These are phyloP conservation scores for Saturnispora sekii DNA, from an alignment of 805 yeast species.

Conservation along the genomic window DNA sequence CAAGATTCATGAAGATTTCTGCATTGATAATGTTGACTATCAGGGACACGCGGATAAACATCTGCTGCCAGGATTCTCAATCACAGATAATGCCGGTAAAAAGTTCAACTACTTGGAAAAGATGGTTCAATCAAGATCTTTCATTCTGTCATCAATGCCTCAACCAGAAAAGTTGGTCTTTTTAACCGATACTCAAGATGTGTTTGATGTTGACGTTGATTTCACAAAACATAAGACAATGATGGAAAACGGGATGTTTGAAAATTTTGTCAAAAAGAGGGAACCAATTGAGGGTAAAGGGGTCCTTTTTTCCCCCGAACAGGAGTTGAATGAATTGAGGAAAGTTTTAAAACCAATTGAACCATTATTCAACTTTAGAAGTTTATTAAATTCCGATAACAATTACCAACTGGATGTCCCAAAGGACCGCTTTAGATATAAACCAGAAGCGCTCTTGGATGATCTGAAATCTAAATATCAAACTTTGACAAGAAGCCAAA, in stretches of 20 bases:
- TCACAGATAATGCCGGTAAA: slow-evolving; percentile 14
- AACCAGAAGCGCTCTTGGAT: slow-evolving; percentile 15
- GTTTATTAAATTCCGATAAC: slow-evolving; percentile 11
- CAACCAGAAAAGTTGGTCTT: slow-evolving; percentile 33
- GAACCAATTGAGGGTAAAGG: slow-evolving; percentile 10
- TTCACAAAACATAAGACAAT: slow-evolving; percentile 22
- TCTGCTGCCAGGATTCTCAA: slow-evolving; percentile 32
- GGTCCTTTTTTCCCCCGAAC: slow-evolving; percentile 24
- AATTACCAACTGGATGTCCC: slow-evolving; percentile 17
- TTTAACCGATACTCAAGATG: slow-evolving; percentile 11
- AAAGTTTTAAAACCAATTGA: slow-evolving; percentile 14
- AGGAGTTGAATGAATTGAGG: slow-evolving; percentile 24
- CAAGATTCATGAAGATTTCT: slow-evolving; percentile 7
- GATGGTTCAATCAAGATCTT: slow-evolving; percentile 33
- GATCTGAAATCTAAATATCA: slow-evolving; percentile 4
- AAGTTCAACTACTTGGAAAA: slow-evolving; percentile 29
- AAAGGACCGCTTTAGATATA: slow-evolving; percentile 17
- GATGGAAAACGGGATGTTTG: slow-evolving; percentile 28
- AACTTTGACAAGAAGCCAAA: slow-evolving; percentile 17
- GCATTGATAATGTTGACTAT: slow-evolving; percentile 19
- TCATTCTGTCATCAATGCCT: slow-evolving; percentile 29
- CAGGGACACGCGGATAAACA: slow-evolving; percentile 6
- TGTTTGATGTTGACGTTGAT: slow-evolving; percentile 2
- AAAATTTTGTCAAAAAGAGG: slow-evolving; percentile 17
- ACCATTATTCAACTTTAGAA: slow-evolving; percentile 14